Conservation (phyloP, 345 rosid genomes). For the Reutealis trisperma region DNA sequence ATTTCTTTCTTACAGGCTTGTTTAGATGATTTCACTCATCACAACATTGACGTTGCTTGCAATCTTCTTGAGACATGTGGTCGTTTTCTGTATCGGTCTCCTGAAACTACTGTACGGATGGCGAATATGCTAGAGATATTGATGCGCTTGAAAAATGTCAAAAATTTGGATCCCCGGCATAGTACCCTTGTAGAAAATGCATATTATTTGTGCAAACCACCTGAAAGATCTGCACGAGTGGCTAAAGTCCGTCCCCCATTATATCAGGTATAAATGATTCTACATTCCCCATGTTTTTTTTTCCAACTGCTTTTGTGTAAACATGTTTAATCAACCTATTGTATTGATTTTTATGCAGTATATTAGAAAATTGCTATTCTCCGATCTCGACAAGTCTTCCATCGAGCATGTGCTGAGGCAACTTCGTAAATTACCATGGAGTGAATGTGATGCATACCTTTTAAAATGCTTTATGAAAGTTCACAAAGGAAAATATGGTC, state of each 20-base stretch:
- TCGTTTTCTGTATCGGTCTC: slow-evolving; percentile 93
- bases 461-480: slow-evolving; percentile 98
- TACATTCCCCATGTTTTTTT: background rate
- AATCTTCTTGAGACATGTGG: slow-evolving; percentile 99
- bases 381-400: slow-evolving; percentile 94
- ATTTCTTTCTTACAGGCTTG: slow-evolving; percentile 63
- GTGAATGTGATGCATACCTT: slow-evolving; percentile 87
- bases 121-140: slow-evolving; percentile 97
- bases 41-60: slow-evolving; percentile 98
- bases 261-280: slow-evolving; percentile 62
- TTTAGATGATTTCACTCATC: slow-evolving; percentile 98
- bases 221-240: slow-evolving; percentile 94
- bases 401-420: slow-evolving; percentile 92
- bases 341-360: slow-evolving; percentile 55
- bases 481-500: slow-evolving; percentile 94
- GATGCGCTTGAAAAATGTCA: slow-evolving; percentile 99
- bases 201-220: slow-evolving; percentile 97
- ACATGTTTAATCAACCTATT: background rate
- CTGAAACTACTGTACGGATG: slow-evolving; percentile 92
- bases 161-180: slow-evolving; percentile 97
- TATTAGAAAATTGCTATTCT: slow-evolving; percentile 80
- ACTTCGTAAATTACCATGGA: slow-evolving; percentile 96
- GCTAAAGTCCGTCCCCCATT: slow-evolving; percentile 91
- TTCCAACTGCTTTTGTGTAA: background rate
- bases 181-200: slow-evolving; percentile 99